phyloP scores from a whole-genome alignment of 768 basidiomycete genomes.

The Boletus sensibilis region DNA sequence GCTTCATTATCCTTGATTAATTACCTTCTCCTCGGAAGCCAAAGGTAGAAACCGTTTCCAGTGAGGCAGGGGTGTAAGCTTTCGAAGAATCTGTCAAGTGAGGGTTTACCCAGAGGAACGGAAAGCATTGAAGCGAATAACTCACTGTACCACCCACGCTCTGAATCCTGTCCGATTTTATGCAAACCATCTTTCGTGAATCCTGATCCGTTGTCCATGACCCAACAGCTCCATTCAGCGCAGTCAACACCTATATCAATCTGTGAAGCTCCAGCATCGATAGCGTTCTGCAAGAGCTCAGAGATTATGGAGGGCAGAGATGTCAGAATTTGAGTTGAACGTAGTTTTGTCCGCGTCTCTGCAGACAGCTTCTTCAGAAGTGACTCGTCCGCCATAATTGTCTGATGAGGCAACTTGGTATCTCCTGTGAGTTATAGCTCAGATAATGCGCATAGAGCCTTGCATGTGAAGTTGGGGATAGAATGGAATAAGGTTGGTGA shows the following conservation, averaged over 20 bases:
- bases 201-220: slow-evolving; percentile 82
- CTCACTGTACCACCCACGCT: slow-evolving; percentile 69
- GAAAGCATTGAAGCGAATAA: slow-evolving; percentile 6
- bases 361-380: slow-evolving; percentile 46
- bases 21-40: slow-evolving; percentile 94
- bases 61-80: slow-evolving; percentile 48
- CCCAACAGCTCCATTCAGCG: slow-evolving; percentile 79
- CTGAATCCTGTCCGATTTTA: slow-evolving; percentile 49
- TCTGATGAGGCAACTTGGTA: background rate
- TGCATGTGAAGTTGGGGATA: background rate
- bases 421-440: background rate
- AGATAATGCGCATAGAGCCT: background rate
- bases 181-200: slow-evolving; percentile 61
- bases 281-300: slow-evolving; percentile 86
- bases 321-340: slow-evolving; percentile 83
- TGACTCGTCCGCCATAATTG: slow-evolving; percentile 21
- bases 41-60: slow-evolving; percentile 62
- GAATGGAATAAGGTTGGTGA: background rate
- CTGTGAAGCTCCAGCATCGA: slow-evolving; percentile 73
- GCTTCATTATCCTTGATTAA: background rate
- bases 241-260: slow-evolving; percentile 75
- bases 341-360: slow-evolving; percentile 66
- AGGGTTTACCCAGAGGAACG: background rate
- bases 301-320: slow-evolving; percentile 76
- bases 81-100: slow-evolving; percentile 66